These are phyloP conservation scores for Flaveria robusta DNA, from an alignment of 129 eudicot species.

Conservation along the genomic window DNA sequence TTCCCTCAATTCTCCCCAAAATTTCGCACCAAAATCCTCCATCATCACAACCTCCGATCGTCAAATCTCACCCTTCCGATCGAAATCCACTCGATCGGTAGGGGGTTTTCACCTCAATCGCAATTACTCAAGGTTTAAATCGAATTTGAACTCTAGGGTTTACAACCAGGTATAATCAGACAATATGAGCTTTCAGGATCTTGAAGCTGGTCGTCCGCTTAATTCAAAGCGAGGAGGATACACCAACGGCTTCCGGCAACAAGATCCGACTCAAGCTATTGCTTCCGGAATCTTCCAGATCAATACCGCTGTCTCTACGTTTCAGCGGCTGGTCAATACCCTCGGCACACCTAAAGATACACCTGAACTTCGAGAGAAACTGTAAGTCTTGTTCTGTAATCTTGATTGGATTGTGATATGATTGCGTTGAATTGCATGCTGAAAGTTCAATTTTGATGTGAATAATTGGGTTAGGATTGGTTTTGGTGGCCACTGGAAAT, in stretches of 20 bases:
- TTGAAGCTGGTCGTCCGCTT: constrained; percentile 67
- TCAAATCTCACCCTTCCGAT: neutral
- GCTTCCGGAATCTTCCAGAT: constrained; percentile 98
- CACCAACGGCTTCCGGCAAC: constrained; percentile 47
- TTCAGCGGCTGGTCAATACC: constrained; percentile 88
- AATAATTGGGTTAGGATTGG: neutral
- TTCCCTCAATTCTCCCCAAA: neutral
- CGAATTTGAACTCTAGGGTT: constrained; percentile 18
- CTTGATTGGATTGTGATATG: neutral
- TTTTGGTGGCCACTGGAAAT: too few relatives aligned
- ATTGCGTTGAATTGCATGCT: neutral
- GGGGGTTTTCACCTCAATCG: neutral
- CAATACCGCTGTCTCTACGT: constrained; percentile 83
- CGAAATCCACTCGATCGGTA: neutral
- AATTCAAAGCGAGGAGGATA: constrained; percentile 48
- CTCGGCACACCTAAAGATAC: constrained; percentile 95
- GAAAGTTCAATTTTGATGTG: neutral
- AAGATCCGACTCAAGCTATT: constrained; percentile 88
- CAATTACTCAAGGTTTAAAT: too few relatives aligned
- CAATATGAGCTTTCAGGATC: constrained; percentile 86
- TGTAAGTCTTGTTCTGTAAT: constrained; percentile 39
- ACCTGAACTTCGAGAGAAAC: constrained; percentile 91
- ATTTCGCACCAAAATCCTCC: neutral
- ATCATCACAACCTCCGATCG: neutral
- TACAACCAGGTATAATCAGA: neutral